Evolutionary conservation across 164 flowering plant genomes (phyloP), one percentile per base, ranked within the genome.

Genomic region (Nymphaea colorata): DNA sequence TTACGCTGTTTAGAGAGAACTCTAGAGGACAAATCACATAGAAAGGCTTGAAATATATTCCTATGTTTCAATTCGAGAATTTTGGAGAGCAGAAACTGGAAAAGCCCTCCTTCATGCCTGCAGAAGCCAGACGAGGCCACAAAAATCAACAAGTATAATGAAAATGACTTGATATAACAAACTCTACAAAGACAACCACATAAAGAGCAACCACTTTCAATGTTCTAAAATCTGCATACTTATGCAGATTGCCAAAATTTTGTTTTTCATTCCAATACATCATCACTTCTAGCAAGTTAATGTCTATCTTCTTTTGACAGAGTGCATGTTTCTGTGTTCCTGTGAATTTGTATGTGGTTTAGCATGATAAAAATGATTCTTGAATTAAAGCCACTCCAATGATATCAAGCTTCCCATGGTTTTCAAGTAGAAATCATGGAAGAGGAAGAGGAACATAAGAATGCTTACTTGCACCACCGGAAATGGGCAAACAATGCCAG

Each of bases 401-500:
- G 59, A 11, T 2, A 16, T 3, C 0, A 45, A 55, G 59, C 10
- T 55, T 8, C 10, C 59, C 59, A 55, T 55, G 59, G 59, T 16
- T 8, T 8, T 2, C 59, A 55, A 8, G 10, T 55, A 10, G 16
- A 55, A 55, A 8, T 55, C 10, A 10, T 8, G 10, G 59, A 55
- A 55, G 16, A 8, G 16, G 16, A 55, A 55, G 59, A 10, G 10
- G 2, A 10, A 8, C 59, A 55, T 55, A 2, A 51, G 36, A 64
- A 18, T 59, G 83, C 90, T 81, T 79, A 91, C 98, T 82, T 90
- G 95, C 92, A 94, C 98, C 98, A 91, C 78, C 72, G 87, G 69
- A 74, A 82, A 72, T 94, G 90, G 51, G 95, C 85, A 79, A 94
- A 91, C 15, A 67, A 75, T 25, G 70, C 60, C 64, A 94, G 93